A percentile compares a stretch with the other conserved stretches of the same genome.
These are phyloP conservation scores for Acanthamoeba healyi DNA, from an alignment of 208 protist species.

Conservation along the genomic window DNA sequence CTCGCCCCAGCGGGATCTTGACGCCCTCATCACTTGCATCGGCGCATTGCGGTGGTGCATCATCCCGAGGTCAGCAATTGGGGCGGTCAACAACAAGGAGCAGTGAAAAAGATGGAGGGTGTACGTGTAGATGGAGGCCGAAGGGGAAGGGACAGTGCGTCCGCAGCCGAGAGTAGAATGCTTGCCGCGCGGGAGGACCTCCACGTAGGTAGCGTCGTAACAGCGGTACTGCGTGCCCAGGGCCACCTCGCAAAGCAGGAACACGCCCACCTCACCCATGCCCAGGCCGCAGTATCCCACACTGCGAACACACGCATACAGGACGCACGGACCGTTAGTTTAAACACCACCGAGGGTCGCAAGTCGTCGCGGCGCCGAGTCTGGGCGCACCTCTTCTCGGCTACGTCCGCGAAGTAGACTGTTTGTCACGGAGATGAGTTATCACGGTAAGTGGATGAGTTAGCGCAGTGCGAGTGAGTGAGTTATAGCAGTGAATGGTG, in stretches of 20 bases:
- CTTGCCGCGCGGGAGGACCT: not conserved
- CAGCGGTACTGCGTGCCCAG: not conserved
- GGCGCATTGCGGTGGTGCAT: too few species aligned
- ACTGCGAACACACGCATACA: not conserved
- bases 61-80: too few species aligned
- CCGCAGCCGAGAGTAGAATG: constrained; percentile 2
- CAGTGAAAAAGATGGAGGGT: too few species aligned
- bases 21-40: not conserved
- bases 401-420: constrained; percentile 32
- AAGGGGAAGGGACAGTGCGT: not conserved
- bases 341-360: too few species aligned
- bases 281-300: not conserved
- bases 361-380: too few species aligned
- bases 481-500: too few species aligned
- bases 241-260: constrained; percentile 28
- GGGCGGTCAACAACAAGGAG: too few species aligned
- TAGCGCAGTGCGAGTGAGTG: too few species aligned
- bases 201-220: not conserved
- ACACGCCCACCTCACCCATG: not conserved
- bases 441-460: too few species aligned
- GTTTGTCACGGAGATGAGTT: too few species aligned
- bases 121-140: not conserved
- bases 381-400: constrained; percentile 14
- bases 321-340: too few species aligned
- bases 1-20: not conserved